A percentile compares a stretch with the other conserved stretches of the same genome.
These are phyloP conservation scores for Neophaeococcomyces aloes DNA, from an alignment of 2,329 filamentous ascomycete species.

Conservation along the genomic window DNA sequence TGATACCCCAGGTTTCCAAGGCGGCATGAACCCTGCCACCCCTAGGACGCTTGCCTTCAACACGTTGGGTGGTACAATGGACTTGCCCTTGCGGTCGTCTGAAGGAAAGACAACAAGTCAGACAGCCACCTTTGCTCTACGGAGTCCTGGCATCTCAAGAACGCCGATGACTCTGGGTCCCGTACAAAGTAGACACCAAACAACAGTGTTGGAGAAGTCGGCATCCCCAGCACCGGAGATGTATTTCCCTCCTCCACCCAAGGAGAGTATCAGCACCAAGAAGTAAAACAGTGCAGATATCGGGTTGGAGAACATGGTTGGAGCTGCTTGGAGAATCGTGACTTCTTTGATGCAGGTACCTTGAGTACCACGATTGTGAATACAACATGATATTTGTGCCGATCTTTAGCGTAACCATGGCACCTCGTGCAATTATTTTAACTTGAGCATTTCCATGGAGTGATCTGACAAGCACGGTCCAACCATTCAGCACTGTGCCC, in stretches of 20 bases:
- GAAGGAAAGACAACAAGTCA: slow-evolving; percentile 13
- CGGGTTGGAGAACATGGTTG: not conserved
- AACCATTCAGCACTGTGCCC: too few species aligned
- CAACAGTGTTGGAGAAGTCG: slow-evolving; percentile 9
- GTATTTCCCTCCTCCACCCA: slow-evolving; percentile 37
- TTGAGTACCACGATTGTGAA: too few species aligned
- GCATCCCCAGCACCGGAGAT: slow-evolving; percentile 21
- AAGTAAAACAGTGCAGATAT: not conserved
- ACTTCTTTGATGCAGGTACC: too few species aligned
- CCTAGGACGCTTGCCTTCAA: slow-evolving; percentile 35
- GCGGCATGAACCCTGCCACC: slow-evolving; percentile 26
- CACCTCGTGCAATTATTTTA: too few species aligned
- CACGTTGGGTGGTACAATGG: slow-evolving; percentile 28
- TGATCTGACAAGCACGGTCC: too few species aligned
- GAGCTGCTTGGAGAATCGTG: too few species aligned
- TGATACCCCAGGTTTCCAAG: slow-evolving; percentile 25
- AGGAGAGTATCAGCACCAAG: slow-evolving; percentile 11
- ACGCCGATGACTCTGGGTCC: slow-evolving; percentile 17
- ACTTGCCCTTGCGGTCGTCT: slow-evolving; percentile 32
- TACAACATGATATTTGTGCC: too few species aligned
- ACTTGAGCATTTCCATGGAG: too few species aligned
- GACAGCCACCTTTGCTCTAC: slow-evolving; percentile 12
- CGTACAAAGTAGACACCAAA: not conserved
- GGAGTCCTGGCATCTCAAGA: slow-evolving; percentile 17
- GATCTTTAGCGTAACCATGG: too few species aligned